Evolutionary conservation across 2,329 filamentous ascomycete species (phyloP).

Genomic region (Podosphaera fusca): DNA sequence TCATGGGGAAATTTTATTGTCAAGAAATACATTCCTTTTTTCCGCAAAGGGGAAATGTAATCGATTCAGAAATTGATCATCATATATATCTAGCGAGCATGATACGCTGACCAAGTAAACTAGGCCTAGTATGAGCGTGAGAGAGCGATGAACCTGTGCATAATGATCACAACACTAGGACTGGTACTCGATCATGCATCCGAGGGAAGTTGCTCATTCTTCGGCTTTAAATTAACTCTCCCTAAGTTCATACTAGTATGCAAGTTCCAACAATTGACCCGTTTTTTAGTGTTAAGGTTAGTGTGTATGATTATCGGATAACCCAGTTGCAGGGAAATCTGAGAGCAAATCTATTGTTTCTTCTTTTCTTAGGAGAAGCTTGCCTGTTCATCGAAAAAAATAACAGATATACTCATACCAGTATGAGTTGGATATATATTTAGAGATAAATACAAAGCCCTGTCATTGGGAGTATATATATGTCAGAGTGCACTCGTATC

Average conservation of each 20-base stretch:
- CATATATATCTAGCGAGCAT: too few relatives aligned
- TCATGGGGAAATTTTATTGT: neutral
- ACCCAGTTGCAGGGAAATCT: neutral
- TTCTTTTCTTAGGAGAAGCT: neutral
- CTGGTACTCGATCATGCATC: too few relatives aligned
- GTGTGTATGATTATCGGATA: neutral
- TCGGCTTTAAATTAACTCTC: neutral
- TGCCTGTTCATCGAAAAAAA: neutral
- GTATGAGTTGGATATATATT: too few relatives aligned
- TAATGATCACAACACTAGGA: too few relatives aligned
- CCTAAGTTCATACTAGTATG: neutral
- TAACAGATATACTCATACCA: neutral
- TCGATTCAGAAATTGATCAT: too few relatives aligned
- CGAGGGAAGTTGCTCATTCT: neutral
- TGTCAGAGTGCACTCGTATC: too few relatives aligned
- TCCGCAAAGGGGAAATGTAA: neutral
- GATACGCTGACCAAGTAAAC: too few relatives aligned
- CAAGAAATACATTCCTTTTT: neutral
- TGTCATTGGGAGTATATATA: too few relatives aligned
- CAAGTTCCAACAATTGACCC: neutral
- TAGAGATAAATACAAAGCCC: too few relatives aligned
- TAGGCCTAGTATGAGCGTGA: too few relatives aligned
- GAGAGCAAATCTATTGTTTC: neutral
- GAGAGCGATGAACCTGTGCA: too few relatives aligned
- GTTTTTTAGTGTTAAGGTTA: neutral